Evolutionary conservation across 345 rosid species (phyloP).

Genomic region (Anastatica hierochuntica): DNA sequence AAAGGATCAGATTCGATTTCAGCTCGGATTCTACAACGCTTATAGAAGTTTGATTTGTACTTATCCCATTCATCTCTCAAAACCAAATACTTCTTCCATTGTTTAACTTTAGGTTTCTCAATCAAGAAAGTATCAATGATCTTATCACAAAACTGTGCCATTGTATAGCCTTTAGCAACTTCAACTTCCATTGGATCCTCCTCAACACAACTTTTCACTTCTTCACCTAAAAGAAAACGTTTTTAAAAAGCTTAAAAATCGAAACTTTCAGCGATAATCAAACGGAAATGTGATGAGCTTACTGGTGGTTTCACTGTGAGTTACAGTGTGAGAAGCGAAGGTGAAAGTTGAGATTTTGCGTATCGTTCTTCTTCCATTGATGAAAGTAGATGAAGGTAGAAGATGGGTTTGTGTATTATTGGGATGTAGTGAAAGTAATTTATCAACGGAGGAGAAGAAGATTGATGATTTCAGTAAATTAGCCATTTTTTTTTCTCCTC

Average conservation of each 20-base stretch:
- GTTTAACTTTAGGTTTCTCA: constrained; percentile 65
- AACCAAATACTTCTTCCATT: constrained; percentile 74
- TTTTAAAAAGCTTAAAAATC: too few species aligned
- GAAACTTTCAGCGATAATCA: neutral
- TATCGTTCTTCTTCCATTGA: constrained; percentile 14
- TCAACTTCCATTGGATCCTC: constrained; percentile 46
- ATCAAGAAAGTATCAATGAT: constrained; percentile 64
- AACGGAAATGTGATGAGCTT: neutral
- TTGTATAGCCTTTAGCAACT: constrained; percentile 59
- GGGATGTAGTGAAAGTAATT: neutral
- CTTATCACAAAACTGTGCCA: constrained; percentile 70
- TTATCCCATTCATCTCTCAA: constrained; percentile 82
- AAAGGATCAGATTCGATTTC: constrained; percentile 45
- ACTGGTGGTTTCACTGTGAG: constrained; percentile 21
- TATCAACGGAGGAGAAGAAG: constrained; percentile 25
- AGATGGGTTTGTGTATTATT: constrained; percentile 9
- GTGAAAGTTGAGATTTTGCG: constrained; percentile 10
- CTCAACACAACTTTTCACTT: constrained; percentile 33
- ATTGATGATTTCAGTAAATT: constrained; percentile 21
- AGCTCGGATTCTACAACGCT: constrained; percentile 48
- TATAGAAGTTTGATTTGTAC: constrained; percentile 61
- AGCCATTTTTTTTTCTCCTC: constrained; percentile 21
- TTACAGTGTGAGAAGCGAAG: constrained; percentile 10
- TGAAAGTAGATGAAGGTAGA: constrained; percentile 16
- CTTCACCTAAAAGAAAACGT: constrained; percentile 32